Base-by-base conservation (phyloP, 2,329 filamentous ascomycete species). In the Kalaharituber pfeilii region DNA sequence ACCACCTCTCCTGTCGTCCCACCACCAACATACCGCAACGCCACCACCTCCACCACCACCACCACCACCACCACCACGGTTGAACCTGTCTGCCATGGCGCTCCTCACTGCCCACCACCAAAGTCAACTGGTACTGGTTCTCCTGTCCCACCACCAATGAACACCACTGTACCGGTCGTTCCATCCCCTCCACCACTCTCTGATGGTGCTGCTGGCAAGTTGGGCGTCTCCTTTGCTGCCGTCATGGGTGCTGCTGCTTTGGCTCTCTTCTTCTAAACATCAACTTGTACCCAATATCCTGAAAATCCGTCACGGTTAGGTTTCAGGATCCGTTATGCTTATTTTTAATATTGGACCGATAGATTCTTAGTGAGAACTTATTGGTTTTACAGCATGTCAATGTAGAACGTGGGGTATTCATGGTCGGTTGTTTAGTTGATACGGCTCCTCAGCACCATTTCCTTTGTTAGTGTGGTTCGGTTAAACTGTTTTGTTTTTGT, bases 161-260 rank as follows among this genome's bases (percentile, higher is more conserved):
- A 61, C 59, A 55, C 53, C 29, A 59, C 59, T 4, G 49, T 29
- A 9, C 56, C 59, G 1, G 36, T 54, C 15, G 27, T 51, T 11
- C 50, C 57, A 20, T 50, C 26, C 39, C 44, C 39, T 20, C 55
- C 57, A 36, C 11, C n/a, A 4, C 18, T 47, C 15, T 59, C 42
- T 50, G 47, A 57, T 22, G 56, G 57, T 50, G 56, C 53, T 44
- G 59, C 53, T 5, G 49, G 56, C 27, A 49, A 51, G 49, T 54
- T 56, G 36, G 54, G 56, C 27, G 59, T 59, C 53, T 60, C 58
- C 25, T 45, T 61, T 42, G 51, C 56, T 47, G 59, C 58, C 36
- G 55, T 56, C 22, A 53, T 52, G 22, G 30, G 53, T 27, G 59
- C 58, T 13, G 58, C 59, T 25, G 59, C 54, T 49, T 22, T 50